phyloP scores from a whole-genome alignment of 495 filamentous ascomycete species.

The Podospora anserina region DNA sequence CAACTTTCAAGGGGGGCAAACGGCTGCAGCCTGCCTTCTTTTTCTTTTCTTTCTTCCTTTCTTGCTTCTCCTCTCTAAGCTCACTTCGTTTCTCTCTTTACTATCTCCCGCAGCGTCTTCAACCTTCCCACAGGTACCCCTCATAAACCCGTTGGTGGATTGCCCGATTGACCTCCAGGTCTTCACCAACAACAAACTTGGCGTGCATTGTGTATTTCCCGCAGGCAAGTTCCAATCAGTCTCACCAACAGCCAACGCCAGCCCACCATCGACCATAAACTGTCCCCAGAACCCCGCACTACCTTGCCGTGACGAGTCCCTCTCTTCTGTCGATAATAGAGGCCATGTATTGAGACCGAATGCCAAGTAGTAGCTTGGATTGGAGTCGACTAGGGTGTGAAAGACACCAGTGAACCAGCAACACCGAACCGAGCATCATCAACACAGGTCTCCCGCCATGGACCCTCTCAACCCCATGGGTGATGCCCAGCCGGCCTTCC shows the following conservation, averaged over 20 bases:
- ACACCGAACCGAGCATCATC: not conserved
- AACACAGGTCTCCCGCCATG: slow-evolving; percentile 32
- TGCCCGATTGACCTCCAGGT: no score
- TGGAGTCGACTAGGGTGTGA: not conserved
- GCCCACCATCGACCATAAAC: not conserved
- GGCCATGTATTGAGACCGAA: not conserved
- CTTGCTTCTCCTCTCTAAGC: not conserved
- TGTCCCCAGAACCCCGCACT: not conserved
- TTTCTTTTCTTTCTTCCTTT: not conserved
- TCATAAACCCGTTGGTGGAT: not conserved
- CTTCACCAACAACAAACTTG: not conserved
- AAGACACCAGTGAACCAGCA: not conserved
- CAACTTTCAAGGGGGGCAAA: not conserved
- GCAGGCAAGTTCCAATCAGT: not conserved
- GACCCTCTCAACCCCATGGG: slow-evolving; percentile 46
- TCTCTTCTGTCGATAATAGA: not conserved
- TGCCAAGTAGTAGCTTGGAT: not conserved
- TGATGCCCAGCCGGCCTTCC: slow-evolving; percentile 47
- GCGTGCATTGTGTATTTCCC: not conserved
- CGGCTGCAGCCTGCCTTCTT: not conserved
- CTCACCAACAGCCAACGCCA: not conserved
- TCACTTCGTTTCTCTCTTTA: not conserved
- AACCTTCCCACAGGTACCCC: not conserved
- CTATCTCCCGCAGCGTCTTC: not conserved
- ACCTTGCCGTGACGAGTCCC: not conserved